Evolutionary conservation across 805 yeast genomes (phyloP), one percentile per base, ranked within the genome.

Genomic region (Starmera dryadoides): DNA sequence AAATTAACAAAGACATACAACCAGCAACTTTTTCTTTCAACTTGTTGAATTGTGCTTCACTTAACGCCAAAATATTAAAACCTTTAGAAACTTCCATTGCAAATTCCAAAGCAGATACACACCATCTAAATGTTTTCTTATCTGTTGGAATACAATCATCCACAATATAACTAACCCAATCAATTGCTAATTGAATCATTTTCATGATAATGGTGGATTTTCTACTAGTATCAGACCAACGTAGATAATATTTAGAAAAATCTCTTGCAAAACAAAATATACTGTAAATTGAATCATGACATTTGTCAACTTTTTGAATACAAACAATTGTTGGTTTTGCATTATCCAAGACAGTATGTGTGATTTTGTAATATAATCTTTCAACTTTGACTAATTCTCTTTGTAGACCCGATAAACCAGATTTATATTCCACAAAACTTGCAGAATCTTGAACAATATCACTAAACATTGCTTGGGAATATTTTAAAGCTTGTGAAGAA

Each of bases 121-220:
- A 87, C 96, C 97, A 93, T 50, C 95, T 70, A 55, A 93, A 93
- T 0, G 98, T 91, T 50, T 80, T 84, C 40, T 83, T 75, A 48
- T 91, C 97, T 0, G 95, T 82, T 1, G 97, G 96, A 14, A 80
- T 79, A 64, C 98, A 93, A 53, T 91, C 97, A 59, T 93, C 96
- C 43, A 91, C 87, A 21, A 93, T 78, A 54, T 88, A 91, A 41
- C 87, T 77, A 15, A 93, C 82, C 98, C 98, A 93, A 40, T 84
- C 91, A 33, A 88, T 77, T 34, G 94, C 76, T 44, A 87, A 62
- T 41, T 79, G 77, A 23, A 93, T 77, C 56, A 93, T 71, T 48
- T 78, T 77, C 63, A 81, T 65, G 21, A 87, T 79, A 9, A 88
- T 72, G 0, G 76, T 71, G 0, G 89, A 77, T 45, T 86, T 79